Evolutionary conservation across 176 grass and related monocot species (phyloP).

Genomic region (Ensete glaucum): DNA sequence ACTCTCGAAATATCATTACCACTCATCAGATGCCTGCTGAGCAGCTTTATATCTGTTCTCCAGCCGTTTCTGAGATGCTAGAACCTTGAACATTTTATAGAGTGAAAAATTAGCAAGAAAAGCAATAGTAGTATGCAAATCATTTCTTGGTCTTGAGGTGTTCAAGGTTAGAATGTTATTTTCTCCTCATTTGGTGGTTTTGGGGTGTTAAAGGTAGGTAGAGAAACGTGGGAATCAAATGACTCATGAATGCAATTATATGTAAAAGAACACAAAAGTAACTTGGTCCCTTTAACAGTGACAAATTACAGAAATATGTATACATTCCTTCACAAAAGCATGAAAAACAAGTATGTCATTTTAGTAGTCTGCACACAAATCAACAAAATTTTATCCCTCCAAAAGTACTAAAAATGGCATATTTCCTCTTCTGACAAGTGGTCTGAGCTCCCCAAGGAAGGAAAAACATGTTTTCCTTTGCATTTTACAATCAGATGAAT

Average conservation of each 20-base stretch:
- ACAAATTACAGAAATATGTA: neutral
- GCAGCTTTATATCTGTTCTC: conserved; percentile 98
- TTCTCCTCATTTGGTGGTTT: too few relatives aligned
- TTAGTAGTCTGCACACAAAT: neutral
- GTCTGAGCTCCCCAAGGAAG: neutral
- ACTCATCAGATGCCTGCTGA: conserved; percentile 70
- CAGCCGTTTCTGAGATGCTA: conserved; percentile 87
- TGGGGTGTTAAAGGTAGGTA: too few relatives aligned
- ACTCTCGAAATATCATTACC: conserved; percentile 35
- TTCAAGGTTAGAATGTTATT: too few relatives aligned
- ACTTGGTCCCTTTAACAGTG: neutral
- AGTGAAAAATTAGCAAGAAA: neutral
- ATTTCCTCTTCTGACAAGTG: neutral
- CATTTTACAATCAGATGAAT: neutral
- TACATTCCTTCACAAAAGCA: neutral
- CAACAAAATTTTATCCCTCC: neutral
- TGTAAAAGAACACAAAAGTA: too few relatives aligned
- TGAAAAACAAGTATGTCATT: neutral
- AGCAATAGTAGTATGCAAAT: neutral
- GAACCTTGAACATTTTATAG: conserved; percentile 51
- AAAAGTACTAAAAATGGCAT: neutral
- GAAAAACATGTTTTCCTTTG: neutral
- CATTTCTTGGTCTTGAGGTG: too few relatives aligned
- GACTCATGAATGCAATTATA: too few relatives aligned
- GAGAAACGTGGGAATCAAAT: too few relatives aligned